Base-by-base conservation (phyloP, 495 filamentous ascomycete genomes). In the Tuber microsphaerosporum region DNA sequence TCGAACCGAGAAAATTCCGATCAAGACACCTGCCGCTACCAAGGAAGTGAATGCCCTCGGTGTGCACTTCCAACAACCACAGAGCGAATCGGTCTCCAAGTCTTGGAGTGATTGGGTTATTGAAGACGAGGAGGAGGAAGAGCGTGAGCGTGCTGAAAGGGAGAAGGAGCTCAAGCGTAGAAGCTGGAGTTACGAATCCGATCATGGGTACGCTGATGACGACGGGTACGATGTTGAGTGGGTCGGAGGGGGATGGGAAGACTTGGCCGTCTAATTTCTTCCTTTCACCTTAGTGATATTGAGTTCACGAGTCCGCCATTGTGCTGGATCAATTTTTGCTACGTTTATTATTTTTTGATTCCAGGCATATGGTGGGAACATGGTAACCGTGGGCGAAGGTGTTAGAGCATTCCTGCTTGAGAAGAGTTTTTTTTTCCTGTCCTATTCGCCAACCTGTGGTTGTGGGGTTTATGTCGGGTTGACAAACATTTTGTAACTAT, bases 91-190 rank as follows among this genome's bases (percentile, higher is more conserved):
- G 16, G 79, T 77, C 37, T 83, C 81, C 41, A 82, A 82, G 76
- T 82, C 81, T 56, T 83, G 81, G 81, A 82, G 81, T 72, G 81
- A 83, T 73, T 82, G 81, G 81, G 76, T 83, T 61, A 76, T 81
- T 22, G 81, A 83, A 37, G 81, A 83, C 17, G 81, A 83, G 69
- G 81, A 83, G 45, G 81, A 81, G 61, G 81, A 83, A 73, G 81
- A 83, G 69, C 78, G 78, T 70, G 81, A 83, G 48, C 81, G 81
- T 44, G 73, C 61, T n/a, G 81, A 81, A 48, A 73, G 75, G 39
- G 75, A 80, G 46, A 81, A 81, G 81, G 78, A 80, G 19, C 81
- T 81, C 56, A 82, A 82, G 80, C 81, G 81, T 77, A 79, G 77
- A 70, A 83, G 81, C 72, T 83, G 81, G 81, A 81, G 81, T 41